Base-by-base conservation (phyloP, 148 eudicot species). In the Simmondsia chinensis region DNA sequence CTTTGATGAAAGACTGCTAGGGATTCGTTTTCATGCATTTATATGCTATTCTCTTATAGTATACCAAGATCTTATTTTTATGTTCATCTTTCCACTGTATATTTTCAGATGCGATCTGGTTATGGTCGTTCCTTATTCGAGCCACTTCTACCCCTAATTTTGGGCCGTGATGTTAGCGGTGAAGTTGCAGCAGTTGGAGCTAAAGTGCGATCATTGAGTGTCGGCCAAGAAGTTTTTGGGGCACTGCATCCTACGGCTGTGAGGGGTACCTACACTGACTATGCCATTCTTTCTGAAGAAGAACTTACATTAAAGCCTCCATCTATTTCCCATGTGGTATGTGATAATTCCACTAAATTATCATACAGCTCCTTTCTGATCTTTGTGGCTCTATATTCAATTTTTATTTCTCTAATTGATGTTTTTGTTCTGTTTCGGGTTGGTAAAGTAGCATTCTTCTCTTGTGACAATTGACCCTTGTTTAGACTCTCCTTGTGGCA, bases 81-180 rank as follows among this genome's bases (percentile, higher is more conserved):
- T 32, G 19, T 24, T 36, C 25, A 19, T 46, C 9, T 27, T 56
- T 17, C 20, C 46, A 16, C 39, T 52, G 46, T 19, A 54, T 56
- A 26, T 60, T 62, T 74, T 52, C 79, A 91, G 99, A 86, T 91
- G 85, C 88, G 99, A 50, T 46, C 78, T 41, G 99, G 99, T 48
- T 91, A 91, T 74, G 95, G 99, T 14, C 84, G 94, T 56, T 91
- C 95, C 16, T 38, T 91, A 54, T 82, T 79, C 59, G 75, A 79
- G 57, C 64, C 83, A 46, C 83, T 73, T 59, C 70, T 91, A 59
- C 99, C 99, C 39, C 47, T 91, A 44, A 76, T 91, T 60, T 50
- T 91, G 68, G 99, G 99, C 52, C 99, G 99, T 66, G 99, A 91
- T 77, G 60, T 91, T 51, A 91, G 99, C 58, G 99, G 99, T 68